Conservation (phyloP, 2,329 filamentous ascomycete genomes). For the Talaromyces verruculosus region DNA sequence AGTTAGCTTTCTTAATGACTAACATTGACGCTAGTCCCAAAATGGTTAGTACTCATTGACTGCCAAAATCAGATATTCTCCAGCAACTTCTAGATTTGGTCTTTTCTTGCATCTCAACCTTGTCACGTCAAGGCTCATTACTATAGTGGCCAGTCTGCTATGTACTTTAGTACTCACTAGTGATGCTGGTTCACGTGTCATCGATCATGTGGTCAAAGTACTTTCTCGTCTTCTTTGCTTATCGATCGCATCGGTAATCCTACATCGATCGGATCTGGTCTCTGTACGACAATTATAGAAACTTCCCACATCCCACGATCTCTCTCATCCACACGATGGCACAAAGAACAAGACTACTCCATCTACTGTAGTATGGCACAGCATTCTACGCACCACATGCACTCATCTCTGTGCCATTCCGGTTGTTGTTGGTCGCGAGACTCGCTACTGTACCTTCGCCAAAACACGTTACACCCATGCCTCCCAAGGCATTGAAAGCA, state of each 20-base stretch:
- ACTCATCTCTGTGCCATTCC: neutral
- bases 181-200: neutral
- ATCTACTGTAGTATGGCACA: neutral
- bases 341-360: neutral
- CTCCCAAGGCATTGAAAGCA: neutral
- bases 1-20: neutral
- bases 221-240: neutral
- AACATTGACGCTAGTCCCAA: neutral
- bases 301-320: neutral
- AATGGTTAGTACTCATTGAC: constrained; percentile 1
- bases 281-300: constrained; percentile 3
- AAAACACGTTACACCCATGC: neutral
- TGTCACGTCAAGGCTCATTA: neutral
- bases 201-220: neutral
- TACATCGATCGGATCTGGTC: neutral
- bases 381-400: neutral
- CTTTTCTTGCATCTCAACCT: neutral
- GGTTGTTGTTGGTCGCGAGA: neutral
- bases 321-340: neutral
- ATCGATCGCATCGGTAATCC: neutral
- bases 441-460: neutral
- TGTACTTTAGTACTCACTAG: no score
- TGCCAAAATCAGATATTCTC: neutral
- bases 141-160: no score
- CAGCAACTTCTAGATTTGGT: neutral